Evolutionary conservation across 2,329 filamentous ascomycete genomes (phyloP), one percentile per base, ranked within the genome.

Genomic region (Epichloe sibirici): DNA sequence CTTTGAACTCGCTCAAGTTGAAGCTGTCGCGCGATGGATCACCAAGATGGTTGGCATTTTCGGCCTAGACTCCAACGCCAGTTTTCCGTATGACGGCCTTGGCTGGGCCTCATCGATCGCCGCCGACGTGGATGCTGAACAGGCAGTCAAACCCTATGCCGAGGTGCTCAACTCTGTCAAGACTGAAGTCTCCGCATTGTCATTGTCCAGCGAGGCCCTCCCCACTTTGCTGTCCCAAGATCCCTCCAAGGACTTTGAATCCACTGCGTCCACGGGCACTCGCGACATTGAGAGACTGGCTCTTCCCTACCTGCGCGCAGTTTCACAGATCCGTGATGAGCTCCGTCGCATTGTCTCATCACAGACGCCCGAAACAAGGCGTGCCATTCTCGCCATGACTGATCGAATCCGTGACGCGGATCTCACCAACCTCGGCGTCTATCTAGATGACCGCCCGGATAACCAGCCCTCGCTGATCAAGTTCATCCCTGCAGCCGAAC

Each of bases 31-130:
- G 6, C 76, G 79, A 50, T 96, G 87, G 83, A 75, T 95, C 45
- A 95, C 90, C 1, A 82, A 82, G 53, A 85, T 95, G 54, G 82
- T 93, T 15, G 85, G 86, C 55, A 88, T 91, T 56, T 87, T 96
- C 56, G 91, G 91, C 42, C 77, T 96, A 0, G 85, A 90, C 62
- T 74, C 79, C 3, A 76, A 77, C 57, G 77, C 77, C n/a, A 65
- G 61, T 6, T 62, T 74, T 0, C 77, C 77, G 1, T 81, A 81
- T 54, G 66, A 77, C 15, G 77, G 77, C 11, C 70, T 82, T 3
- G 78, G 79, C 51, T 82, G 79, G 79, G 70, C 71, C 2, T 74
- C 71, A 12, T 58, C 61, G 3, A 68, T 71, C 43, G 65, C 67
- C 15, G 64, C 65, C 21, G 59, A 68, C 39, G 61, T 74, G 34